Evolutionary conservation across 2,329 filamentous ascomycete genomes (phyloP).

Genomic region (Fusarium sp.): DNA sequence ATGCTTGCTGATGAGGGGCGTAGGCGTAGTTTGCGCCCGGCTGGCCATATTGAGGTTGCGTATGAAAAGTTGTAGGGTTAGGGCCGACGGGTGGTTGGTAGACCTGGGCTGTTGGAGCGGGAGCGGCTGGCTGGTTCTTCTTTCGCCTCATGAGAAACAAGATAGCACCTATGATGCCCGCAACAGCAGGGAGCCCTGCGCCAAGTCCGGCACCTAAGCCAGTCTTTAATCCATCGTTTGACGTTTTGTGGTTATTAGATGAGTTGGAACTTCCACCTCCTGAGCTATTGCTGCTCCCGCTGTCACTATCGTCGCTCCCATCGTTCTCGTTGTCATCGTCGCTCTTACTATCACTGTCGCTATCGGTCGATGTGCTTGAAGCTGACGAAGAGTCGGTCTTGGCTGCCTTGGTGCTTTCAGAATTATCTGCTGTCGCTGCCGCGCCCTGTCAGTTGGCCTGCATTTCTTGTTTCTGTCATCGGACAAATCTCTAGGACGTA

Average conservation of each 20-base stretch:
- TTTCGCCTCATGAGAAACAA: background rate
- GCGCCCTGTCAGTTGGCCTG: too few relatives aligned
- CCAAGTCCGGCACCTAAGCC: background rate
- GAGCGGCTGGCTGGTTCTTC: background rate
- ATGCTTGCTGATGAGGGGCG: too few relatives aligned
- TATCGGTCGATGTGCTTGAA: background rate
- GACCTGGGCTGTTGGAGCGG: background rate
- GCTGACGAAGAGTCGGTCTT: too few relatives aligned
- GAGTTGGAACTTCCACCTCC: background rate
- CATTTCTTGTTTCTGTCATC: background rate
- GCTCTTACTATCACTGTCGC: background rate
- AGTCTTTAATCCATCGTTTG: background rate
- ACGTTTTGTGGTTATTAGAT: background rate
- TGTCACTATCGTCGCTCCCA: background rate
- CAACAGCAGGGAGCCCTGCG: background rate
- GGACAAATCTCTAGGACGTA: background rate
- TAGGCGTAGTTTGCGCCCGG: background rate
- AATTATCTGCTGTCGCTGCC: too few relatives aligned
- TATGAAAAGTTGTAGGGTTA: background rate
- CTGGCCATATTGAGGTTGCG: background rate
- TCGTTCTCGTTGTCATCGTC: background rate
- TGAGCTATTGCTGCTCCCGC: background rate
- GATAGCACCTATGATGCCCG: background rate
- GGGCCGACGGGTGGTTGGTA: background rate
- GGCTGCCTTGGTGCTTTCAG: too few relatives aligned